phyloP scores from a whole-genome alignment of 345 rosid genomes.

The Gossypium stocksii region DNA sequence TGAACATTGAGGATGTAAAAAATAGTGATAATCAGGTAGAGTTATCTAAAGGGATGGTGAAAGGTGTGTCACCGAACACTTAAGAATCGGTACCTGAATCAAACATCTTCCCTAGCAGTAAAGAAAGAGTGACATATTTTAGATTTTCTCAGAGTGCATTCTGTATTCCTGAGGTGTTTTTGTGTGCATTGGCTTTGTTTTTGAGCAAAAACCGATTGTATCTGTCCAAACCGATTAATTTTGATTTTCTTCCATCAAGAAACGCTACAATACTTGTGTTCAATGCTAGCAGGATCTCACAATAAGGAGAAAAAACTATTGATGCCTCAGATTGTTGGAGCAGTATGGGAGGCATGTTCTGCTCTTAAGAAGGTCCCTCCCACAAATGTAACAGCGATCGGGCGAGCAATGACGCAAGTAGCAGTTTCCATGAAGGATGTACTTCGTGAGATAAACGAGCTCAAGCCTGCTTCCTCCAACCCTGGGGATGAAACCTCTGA shows the following conservation, averaged over 20 bases:
- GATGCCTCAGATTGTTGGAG: slow-evolving; percentile 66
- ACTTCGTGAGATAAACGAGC: slow-evolving; percentile 93
- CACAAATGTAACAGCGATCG: slow-evolving; percentile 69
- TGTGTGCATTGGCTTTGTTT: slow-evolving; percentile 7
- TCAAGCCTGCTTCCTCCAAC: slow-evolving; percentile 50
- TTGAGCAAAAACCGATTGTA: neutral
- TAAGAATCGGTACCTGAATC: neutral
- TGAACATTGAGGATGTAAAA: neutral
- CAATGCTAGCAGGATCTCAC: slow-evolving; percentile 41
- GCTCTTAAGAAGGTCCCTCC: slow-evolving; percentile 77
- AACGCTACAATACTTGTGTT: neutral
- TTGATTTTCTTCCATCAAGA: neutral
- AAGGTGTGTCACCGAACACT: neutral
- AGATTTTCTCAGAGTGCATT: neutral
- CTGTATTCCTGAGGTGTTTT: neutral
- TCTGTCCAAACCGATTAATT: neutral
- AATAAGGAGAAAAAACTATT: slow-evolving; percentile 36
- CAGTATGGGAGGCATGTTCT: slow-evolving; percentile 85
- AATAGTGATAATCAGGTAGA: neutral
- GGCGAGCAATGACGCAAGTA: slow-evolving; percentile 77
- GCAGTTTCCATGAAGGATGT: slow-evolving; percentile 91
- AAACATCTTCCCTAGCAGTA: neutral
- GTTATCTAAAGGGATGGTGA: neutral
- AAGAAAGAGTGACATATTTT: neutral
- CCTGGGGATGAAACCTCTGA: slow-evolving; percentile 33